phyloP scores from a whole-genome alignment of 768 basidiomycete genomes.

The Neoboletus brunneissimus region DNA sequence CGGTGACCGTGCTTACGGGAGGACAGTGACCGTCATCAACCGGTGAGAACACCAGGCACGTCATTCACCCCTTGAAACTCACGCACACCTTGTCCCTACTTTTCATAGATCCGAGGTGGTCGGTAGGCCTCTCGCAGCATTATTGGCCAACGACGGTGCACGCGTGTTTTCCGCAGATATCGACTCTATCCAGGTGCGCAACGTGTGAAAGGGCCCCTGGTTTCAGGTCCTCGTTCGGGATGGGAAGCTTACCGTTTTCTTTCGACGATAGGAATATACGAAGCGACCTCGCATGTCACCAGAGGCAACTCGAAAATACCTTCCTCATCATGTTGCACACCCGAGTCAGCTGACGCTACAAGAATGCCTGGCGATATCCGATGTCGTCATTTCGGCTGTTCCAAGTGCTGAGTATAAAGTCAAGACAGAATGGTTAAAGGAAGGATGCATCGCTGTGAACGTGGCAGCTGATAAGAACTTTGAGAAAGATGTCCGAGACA shows the following conservation, averaged over 20 bases:
- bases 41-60: conserved; percentile 45
- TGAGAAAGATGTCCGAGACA: conserved; percentile 86
- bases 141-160: conserved; percentile 95
- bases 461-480: conserved; percentile 97
- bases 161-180: conserved; percentile 94
- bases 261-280: conserved; percentile 71
- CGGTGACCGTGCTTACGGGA: conserved; percentile 93
- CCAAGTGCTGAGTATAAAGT: conserved; percentile 84
- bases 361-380: conserved; percentile 79
- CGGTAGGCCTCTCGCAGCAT: conserved; percentile 91
- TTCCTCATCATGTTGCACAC: conserved; percentile 81
- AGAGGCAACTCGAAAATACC: conserved; percentile 55
- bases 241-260: not conserved
- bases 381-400: conserved; percentile 94
- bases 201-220: not conserved
- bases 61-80: not conserved
- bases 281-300: conserved; percentile 65
- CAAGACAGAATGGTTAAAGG: conserved; percentile 85
- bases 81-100: not conserved
- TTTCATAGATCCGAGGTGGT: conserved; percentile 88
- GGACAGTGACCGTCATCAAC: conserved; percentile 92
- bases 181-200: conserved; percentile 77
- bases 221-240: not conserved
- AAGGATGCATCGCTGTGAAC: conserved; percentile 91
- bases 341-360: conserved; percentile 66